These are phyloP conservation scores for Hypoxylon rubiginosum DNA, from an alignment of 2,329 filamentous ascomycete species.

Conservation along the genomic window DNA sequence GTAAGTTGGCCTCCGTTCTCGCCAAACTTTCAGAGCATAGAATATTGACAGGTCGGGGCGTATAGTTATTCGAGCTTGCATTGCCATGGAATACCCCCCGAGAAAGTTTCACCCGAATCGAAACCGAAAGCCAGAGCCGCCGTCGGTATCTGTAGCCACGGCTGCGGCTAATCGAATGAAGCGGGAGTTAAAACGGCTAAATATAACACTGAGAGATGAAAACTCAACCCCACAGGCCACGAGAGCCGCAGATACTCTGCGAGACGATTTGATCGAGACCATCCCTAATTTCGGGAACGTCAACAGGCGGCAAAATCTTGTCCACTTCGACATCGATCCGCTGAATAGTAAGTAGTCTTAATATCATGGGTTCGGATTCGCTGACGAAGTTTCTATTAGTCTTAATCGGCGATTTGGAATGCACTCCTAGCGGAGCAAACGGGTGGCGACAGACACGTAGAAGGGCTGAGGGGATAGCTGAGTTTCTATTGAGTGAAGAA, in stretches of 20 bases:
- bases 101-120: conserved; percentile 40
- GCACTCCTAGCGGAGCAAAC: not conserved
- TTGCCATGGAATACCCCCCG: conserved; percentile 45
- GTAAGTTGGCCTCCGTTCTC: conserved; percentile 29
- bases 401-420: conserved; percentile 38
- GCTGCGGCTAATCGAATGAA: conserved; percentile 12
- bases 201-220: conserved; percentile 1
- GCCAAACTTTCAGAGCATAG: not conserved
- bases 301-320: conserved; percentile 35
- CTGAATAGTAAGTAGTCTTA: conserved; percentile 37
- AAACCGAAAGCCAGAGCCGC: conserved; percentile 21
- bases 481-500: no score
- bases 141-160: not conserved
- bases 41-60: conserved; percentile 1
- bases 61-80: conserved; percentile 41
- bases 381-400: conserved; percentile 31
- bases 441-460: not conserved
- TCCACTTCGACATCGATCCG: conserved; percentile 46
- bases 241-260: no score
- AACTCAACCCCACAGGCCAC: no score
- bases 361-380: not conserved
- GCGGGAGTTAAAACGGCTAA: conserved; percentile 11
- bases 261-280: conserved; percentile 38
- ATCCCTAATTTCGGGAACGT: conserved; percentile 16
- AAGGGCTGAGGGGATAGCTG: not conserved